These are phyloP conservation scores for Fusarium decemcellulare DNA, from an alignment of 2,329 filamentous ascomycete genomes.

Conservation along the genomic window DNA sequence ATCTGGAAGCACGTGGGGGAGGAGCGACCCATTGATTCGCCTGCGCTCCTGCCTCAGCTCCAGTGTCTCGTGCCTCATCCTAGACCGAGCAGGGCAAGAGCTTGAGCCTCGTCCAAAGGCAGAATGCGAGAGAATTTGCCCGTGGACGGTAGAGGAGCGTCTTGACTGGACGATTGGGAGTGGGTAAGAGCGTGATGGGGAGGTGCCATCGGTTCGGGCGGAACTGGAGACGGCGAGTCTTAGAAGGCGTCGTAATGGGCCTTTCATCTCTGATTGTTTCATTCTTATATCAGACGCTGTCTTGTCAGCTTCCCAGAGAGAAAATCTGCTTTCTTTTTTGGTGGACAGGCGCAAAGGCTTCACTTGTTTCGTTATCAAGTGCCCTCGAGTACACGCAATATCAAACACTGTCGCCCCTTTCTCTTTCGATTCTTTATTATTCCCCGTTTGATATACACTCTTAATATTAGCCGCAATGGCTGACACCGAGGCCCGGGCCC, in stretches of 20 bases:
- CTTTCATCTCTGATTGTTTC: not conserved
- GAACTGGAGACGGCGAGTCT: constrained; percentile 1
- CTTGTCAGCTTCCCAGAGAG: not conserved
- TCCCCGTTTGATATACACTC: not conserved
- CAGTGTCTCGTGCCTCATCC: constrained; percentile 35
- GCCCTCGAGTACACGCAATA: constrained; percentile 14
- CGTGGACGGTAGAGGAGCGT: constrained; percentile 1
- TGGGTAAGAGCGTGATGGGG: constrained; percentile 4
- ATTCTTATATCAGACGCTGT: constrained; percentile 30
- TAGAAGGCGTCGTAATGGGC: not conserved
- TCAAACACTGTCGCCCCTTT: not conserved
- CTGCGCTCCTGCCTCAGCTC: not conserved
- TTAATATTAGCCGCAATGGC: constrained; percentile 30
- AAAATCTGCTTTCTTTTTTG: constrained; percentile 12
- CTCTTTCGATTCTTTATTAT: not conserved
- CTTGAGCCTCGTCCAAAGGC: constrained; percentile 3
- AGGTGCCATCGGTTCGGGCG: constrained; percentile 34
- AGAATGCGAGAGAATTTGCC: constrained; percentile 5
- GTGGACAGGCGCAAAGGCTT: constrained; percentile 27
- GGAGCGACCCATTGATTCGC: constrained; percentile 34
- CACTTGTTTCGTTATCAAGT: constrained; percentile 15
- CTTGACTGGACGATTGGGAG: constrained; percentile 14
- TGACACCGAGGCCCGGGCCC: constrained; percentile 18
- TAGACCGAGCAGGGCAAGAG: constrained; percentile 33
- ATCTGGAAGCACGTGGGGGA: constrained; percentile 39